Base-by-base conservation (phyloP, 371 early-diverging fungal genomes). In the Mucor sp. region DNA sequence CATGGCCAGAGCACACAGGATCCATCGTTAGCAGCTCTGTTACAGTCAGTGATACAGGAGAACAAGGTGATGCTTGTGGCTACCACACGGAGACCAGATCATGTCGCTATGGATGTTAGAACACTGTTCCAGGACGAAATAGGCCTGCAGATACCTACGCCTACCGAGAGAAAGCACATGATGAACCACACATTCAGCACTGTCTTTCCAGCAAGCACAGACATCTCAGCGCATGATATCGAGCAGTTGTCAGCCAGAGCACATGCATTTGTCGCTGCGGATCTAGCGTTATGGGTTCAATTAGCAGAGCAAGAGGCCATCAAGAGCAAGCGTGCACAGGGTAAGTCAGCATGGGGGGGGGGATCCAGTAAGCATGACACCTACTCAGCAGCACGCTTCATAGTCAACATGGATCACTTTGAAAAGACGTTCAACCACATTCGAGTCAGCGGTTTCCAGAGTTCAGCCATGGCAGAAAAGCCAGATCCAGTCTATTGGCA, bases 401-500 rank as follows among this genome's bases (percentile, higher is more conserved):
- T 43, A 72, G 77, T 71, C 43, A 47, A 23, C 21, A 44, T 35
- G 23, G 64, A 23, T 3, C 60, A 81, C 48, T 83, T 85, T 65
- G 57, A 66, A 19, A 58, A 60, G 6, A 71, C 79, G 3, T 73
- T 82, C 53, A 43, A 74, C 39, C 53, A 71, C 1, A 72, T 85
- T 8, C 63, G 66, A n/a, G 68, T 86, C 5, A 79, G 72, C 7
- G 74, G 79, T 60, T 65, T 79, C 14, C 76, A 79, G 60, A 71
- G 69, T 25, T 62, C 66, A 4, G 68, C 69, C 1, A 82, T 78
- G 68, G 83, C 83, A 0, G 81, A 87, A 64, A 84, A 79, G 44
- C 82, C 87, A 6, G 86, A 86, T 23, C 72, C 82, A 17, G 81
- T 87, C 0, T 50, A 68, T 39, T 99, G 99, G 97, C 74, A 70